phyloP scores from a whole-genome alignment of 768 basidiomycete species.

The Mycena filopes region DNA sequence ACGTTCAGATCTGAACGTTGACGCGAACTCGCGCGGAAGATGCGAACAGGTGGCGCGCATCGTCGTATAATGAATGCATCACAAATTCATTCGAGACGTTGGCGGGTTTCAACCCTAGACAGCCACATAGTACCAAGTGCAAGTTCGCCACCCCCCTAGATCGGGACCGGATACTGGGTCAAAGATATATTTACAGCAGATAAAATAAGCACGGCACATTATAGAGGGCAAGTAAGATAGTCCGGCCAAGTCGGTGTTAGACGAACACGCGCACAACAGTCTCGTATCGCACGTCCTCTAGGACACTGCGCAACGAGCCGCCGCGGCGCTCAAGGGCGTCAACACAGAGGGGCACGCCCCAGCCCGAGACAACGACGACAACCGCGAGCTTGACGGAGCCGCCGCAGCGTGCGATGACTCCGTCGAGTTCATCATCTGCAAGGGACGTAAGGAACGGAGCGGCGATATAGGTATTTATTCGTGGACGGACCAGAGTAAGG shows the following conservation, averaged over 20 bases:
- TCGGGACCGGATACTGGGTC: not conserved
- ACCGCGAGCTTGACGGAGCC: slow-evolving; percentile 46
- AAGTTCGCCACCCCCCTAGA: not conserved
- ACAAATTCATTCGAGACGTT: too few relatives aligned
- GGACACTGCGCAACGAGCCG: slow-evolving; percentile 29
- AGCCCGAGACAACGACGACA: slow-evolving; percentile 38
- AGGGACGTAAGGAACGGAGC: not conserved
- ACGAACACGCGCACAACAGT: slow-evolving; percentile 35
- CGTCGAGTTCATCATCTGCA: slow-evolving; percentile 42
- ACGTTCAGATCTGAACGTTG: too few relatives aligned
- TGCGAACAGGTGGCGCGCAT: too few relatives aligned
- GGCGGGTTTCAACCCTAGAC: too few relatives aligned
- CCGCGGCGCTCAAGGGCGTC: slow-evolving; percentile 34
- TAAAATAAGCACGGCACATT: not conserved
- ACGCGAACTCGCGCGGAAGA: too few relatives aligned
- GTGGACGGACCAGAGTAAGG: slow-evolving; percentile 22
- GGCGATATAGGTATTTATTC: not conserved
- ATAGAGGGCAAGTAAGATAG: not conserved
- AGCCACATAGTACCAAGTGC: too few relatives aligned
- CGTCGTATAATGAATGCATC: too few relatives aligned
- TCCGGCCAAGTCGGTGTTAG: not conserved
- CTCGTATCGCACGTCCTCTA: slow-evolving; percentile 37
- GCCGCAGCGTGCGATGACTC: slow-evolving; percentile 41
- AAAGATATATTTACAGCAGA: not conserved
- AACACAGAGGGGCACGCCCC: slow-evolving; percentile 29